phyloP scores from a whole-genome alignment of 2,329 filamentous ascomycete genomes.

The Pleoardoris graminearum region DNA sequence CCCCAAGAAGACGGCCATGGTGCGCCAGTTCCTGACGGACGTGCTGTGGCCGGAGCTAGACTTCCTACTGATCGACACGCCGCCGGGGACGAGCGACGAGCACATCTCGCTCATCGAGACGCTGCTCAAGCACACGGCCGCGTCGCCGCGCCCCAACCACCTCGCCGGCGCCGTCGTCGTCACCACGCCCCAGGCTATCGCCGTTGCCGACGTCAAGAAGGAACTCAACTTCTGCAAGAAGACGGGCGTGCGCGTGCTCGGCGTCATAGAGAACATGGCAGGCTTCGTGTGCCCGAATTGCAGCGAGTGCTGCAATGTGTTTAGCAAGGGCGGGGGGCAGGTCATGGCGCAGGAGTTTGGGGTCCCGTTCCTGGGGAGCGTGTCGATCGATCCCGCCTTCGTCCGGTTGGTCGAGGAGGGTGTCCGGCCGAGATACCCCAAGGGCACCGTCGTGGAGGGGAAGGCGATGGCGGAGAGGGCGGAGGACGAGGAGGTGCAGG shows the following conservation, averaged over 20 bases:
- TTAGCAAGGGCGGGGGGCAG: conserved; percentile 86
- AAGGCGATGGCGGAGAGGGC: conserved; percentile 34
- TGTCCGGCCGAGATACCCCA: conserved; percentile 67
- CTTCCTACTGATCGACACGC: conserved; percentile 92
- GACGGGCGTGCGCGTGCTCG: conserved; percentile 76
- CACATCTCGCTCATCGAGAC: conserved; percentile 92
- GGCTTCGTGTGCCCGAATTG: conserved; percentile 80
- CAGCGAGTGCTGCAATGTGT: conserved; percentile 87
- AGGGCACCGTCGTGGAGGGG: conserved; percentile 59
- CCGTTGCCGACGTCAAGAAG: conserved; percentile 90
- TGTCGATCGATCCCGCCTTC: conserved; percentile 93
- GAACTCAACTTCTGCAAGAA: conserved; percentile 93
- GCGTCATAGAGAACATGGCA: conserved; percentile 96
- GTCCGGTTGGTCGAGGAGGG: conserved; percentile 81
- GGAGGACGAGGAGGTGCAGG: conserved; percentile 22
- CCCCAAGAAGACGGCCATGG: conserved; percentile 99
- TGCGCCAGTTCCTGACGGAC: conserved; percentile 91
- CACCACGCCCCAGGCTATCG: conserved; percentile 92
- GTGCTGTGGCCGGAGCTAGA: conserved; percentile 87
- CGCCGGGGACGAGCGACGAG: conserved; percentile 94
- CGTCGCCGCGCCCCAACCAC: conserved; percentile 56
- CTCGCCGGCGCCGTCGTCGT: conserved; percentile 89
- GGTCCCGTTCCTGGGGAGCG: conserved; percentile 80
- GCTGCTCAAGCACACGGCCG: conserved; percentile 56
- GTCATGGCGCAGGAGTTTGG: conserved; percentile 86